Evolutionary conservation across 1,284 basidiomycete species (phyloP).

Genomic region (Ustilago vetiveriae): DNA sequence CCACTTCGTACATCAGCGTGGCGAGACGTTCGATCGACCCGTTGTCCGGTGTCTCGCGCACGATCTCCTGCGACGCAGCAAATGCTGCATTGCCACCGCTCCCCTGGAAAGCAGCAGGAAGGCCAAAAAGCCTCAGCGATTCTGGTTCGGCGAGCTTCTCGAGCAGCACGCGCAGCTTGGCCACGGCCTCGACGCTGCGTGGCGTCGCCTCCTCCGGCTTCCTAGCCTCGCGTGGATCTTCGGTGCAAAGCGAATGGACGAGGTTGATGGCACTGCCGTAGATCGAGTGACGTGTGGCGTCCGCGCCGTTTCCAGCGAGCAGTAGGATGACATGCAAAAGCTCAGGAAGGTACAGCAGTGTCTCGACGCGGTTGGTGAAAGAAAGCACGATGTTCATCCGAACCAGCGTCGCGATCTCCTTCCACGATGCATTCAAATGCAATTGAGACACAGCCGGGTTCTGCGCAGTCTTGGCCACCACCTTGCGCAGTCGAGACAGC

Average conservation of each 20-base stretch:
- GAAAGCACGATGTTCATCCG: slow-evolving; percentile 65
- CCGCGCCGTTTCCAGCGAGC: slow-evolving; percentile 59
- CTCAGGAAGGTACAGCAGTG: slow-evolving; percentile 60
- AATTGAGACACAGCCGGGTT: slow-evolving; percentile 52
- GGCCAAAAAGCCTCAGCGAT: slow-evolving; percentile 51
- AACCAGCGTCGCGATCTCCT: slow-evolving; percentile 62
- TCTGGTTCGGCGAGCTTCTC: slow-evolving; percentile 52
- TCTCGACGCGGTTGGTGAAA: slow-evolving; percentile 59
- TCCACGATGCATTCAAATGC: slow-evolving; percentile 61
- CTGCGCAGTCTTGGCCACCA: slow-evolving; percentile 62
- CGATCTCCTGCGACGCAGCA: slow-evolving; percentile 39
- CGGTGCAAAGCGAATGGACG: slow-evolving; percentile 64
- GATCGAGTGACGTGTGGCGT: slow-evolving; percentile 57
- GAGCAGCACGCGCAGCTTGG: slow-evolving; percentile 49
- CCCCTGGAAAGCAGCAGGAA: slow-evolving; percentile 30
- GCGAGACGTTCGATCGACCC: slow-evolving; percentile 57
- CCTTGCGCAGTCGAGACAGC: slow-evolving; percentile 56
- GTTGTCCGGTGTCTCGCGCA: slow-evolving; percentile 56
- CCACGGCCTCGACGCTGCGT: slow-evolving; percentile 36
- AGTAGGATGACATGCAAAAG: slow-evolving; percentile 60
- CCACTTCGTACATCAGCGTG: slow-evolving; percentile 54
- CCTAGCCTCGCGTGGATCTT: slow-evolving; percentile 50
- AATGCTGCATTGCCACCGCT: slow-evolving; percentile 27
- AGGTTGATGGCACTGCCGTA: slow-evolving; percentile 62
- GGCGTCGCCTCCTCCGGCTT: slow-evolving; percentile 45